phyloP scores from a whole-genome alignment of 2,329 filamentous ascomycete genomes.

The Geosmithia putterillii region DNA sequence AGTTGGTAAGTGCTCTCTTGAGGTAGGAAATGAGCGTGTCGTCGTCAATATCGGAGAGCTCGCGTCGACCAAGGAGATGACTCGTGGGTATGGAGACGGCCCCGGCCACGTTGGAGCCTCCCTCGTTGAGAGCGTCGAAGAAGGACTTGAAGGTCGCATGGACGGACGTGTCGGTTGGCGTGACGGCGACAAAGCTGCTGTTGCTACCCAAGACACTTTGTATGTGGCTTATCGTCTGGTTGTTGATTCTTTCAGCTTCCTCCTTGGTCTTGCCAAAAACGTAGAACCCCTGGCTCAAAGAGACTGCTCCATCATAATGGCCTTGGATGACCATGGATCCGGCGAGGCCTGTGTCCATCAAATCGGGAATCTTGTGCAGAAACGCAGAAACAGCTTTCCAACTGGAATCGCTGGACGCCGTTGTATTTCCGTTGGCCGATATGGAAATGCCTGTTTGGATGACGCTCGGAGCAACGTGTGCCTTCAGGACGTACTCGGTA shows the following conservation, averaged over 20 bases:
- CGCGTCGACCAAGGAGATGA: conserved; percentile 6
- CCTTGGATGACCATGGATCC: background rate
- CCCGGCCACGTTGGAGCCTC: background rate
- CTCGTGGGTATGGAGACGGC: conserved; percentile 1
- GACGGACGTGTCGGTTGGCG: background rate
- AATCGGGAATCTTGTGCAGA: background rate
- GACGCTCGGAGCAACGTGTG: conserved; percentile 4
- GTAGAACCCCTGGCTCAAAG: too few species aligned
- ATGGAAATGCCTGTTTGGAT: conserved; percentile 2
- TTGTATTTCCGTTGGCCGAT: background rate
- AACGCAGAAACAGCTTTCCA: background rate
- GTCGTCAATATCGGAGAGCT: conserved; percentile 3
- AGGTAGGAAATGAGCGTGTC: conserved; percentile 4
- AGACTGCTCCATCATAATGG: too few species aligned
- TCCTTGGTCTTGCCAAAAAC: too few species aligned
- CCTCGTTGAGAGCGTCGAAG: background rate
- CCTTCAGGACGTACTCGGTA: conserved; percentile 5
- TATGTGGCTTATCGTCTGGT: too few species aligned
- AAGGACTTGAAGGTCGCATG: background rate
- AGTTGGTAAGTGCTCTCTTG: background rate
- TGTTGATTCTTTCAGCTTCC: too few species aligned
- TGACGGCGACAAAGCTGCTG: background rate
- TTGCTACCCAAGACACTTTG: too few species aligned
- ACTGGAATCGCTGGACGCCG: background rate
- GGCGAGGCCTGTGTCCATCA: background rate